Conservation (phyloP, 306 rosid genomes). For the Gastrolobium villosum region DNA sequence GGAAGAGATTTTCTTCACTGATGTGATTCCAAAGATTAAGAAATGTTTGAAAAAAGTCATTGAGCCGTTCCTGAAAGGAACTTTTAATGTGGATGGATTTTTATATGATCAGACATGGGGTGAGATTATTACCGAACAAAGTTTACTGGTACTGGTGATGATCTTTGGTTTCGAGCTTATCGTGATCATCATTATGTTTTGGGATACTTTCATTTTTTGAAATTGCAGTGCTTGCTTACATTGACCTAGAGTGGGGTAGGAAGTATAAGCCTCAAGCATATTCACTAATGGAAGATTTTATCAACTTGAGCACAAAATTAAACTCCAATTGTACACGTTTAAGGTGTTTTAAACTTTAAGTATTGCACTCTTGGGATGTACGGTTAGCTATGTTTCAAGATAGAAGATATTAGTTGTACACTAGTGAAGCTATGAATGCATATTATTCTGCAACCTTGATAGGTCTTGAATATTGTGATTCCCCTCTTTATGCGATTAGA, state of each 20-base stretch:
- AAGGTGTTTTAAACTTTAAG: slow-evolving; percentile 78
- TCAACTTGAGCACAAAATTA: slow-evolving; percentile 59
- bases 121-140: slow-evolving; percentile 82
- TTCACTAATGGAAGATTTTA: slow-evolving; percentile 71
- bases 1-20: slow-evolving; percentile 69
- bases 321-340: slow-evolving; percentile 62
- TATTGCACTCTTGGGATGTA: slow-evolving; percentile 89
- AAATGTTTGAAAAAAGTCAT: slow-evolving; percentile 74
- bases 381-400: slow-evolving; percentile 70
- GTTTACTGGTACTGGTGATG: slow-evolving; percentile 67
- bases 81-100: slow-evolving; percentile 80
- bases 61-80: slow-evolving; percentile 88
- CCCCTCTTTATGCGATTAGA: slow-evolving; percentile 71
- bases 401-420: slow-evolving; percentile 83
- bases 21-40: slow-evolving; percentile 65
- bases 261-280: slow-evolving; percentile 75
- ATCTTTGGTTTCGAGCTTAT: slow-evolving; percentile 85
- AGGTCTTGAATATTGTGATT: slow-evolving; percentile 85
- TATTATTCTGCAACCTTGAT: slow-evolving; percentile 87
- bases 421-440: slow-evolving; percentile 88
- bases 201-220: slow-evolving; percentile 81
- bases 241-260: slow-evolving; percentile 86
- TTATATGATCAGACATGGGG: slow-evolving; percentile 83
- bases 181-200: slow-evolving; percentile 87
- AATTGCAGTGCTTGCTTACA: slow-evolving; percentile 85